These are phyloP conservation scores for Saprolegnia parasitica DNA, from an alignment of 352 stramenopile genomes.

Conservation along the genomic window DNA sequence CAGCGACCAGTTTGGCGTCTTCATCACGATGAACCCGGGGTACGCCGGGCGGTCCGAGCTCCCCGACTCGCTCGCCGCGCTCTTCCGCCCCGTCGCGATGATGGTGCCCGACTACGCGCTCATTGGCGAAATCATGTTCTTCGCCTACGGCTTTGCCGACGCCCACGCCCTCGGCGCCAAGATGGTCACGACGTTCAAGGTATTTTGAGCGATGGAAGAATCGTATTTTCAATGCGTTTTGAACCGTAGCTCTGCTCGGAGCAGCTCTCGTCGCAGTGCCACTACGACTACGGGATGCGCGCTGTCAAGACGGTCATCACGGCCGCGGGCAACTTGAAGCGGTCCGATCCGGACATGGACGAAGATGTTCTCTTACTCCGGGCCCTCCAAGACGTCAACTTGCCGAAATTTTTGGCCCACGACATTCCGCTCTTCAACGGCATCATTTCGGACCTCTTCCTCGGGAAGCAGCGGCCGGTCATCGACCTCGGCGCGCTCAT, in stretches of 20 bases:
- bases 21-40: conserved; percentile 90
- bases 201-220: conserved; percentile 3
- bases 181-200: conserved; percentile 86
- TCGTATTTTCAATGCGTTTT: not conserved
- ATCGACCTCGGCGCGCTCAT: conserved; percentile 85
- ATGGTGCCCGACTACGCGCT: conserved; percentile 89
- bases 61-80: conserved; percentile 74
- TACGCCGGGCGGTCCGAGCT: conserved; percentile 85
- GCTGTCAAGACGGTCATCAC: conserved; percentile 88
- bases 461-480: conserved; percentile 82
- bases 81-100: conserved; percentile 88
- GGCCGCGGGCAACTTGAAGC: conserved; percentile 86
- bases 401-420: conserved; percentile 93
- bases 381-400: conserved; percentile 93
- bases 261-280: conserved; percentile 83
- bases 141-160: conserved; percentile 76
- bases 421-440: conserved; percentile 95
- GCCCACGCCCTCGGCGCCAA: conserved; percentile 59
- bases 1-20: conserved; percentile 87
- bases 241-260: conserved; percentile 64
- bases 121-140: conserved; percentile 90
- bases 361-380: conserved; percentile 92
- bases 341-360: conserved; percentile 87
- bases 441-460: conserved; percentile 94
- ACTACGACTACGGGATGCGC: conserved; percentile 91